A percentile compares a stretch with the other conserved stretches of the same genome.
phyloP scores from a whole-genome alignment of 2,329 filamentous ascomycete species.

The Apiospora sp. region DNA sequence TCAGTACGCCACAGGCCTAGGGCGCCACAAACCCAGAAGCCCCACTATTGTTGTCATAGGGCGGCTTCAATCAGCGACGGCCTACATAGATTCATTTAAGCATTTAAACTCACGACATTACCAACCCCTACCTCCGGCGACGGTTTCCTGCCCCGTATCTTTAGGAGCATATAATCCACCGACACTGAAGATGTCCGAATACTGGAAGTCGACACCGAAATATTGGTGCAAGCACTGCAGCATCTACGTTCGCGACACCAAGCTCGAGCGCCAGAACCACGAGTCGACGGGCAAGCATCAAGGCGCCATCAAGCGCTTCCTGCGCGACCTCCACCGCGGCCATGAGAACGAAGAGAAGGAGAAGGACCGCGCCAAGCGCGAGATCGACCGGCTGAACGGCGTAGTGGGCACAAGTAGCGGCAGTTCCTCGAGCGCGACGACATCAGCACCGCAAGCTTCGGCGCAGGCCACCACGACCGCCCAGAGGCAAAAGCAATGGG shows the following conservation, averaged over 20 bases:
- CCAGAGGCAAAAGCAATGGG: conserved; percentile 82
- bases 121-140: background rate
- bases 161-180: background rate
- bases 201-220: conserved; percentile 97
- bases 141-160: too few relatives aligned
- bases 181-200: conserved; percentile 78
- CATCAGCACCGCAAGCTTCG: conserved; percentile 39
- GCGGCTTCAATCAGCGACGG: background rate
- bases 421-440: conserved; percentile 30
- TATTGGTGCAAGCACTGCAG: conserved; percentile 99
- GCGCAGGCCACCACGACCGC: conserved; percentile 62
- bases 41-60: conserved; percentile 2
- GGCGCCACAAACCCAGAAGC: background rate
- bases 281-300: conserved; percentile 88
- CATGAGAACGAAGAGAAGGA: conserved; percentile 85
- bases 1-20: background rate
- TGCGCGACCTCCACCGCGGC: conserved; percentile 85
- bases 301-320: conserved; percentile 83
- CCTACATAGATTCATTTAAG: background rate
- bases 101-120: background rate
- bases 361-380: conserved; percentile 81
- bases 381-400: conserved; percentile 86
- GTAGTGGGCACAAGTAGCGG: conserved; percentile 61
- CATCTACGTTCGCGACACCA: conserved; percentile 89
- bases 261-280: conserved; percentile 88